Evolutionary conservation across 2,329 filamentous ascomycete genomes (phyloP).

Genomic region (Gnomoniopsis smithogilvyi): DNA sequence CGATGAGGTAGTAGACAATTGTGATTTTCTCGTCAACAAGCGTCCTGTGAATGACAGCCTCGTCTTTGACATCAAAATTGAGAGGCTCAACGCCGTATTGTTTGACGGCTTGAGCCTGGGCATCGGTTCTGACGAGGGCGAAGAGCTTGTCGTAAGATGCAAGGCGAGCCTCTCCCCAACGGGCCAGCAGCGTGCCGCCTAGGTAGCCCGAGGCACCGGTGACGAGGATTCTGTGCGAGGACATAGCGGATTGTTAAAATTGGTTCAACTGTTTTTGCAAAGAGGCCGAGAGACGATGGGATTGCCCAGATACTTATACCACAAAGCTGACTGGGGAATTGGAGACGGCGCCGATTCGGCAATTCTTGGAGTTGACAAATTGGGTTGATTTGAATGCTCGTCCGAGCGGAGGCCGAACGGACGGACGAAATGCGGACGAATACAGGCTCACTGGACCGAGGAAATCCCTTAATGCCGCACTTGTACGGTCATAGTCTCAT

Average conservation of each 20-base stretch:
- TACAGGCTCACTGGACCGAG: no score
- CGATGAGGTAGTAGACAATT: conserved; percentile 46
- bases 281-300: no score
- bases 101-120: conserved; percentile 42
- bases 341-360: not conserved
- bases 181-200: conserved; percentile 45
- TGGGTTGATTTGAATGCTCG: conserved; percentile 8
- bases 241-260: not conserved
- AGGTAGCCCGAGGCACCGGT: conserved; percentile 53
- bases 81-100: conserved; percentile 41
- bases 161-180: conserved; percentile 32
- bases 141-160: conserved; percentile 40
- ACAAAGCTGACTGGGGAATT: not conserved
- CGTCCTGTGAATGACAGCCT: conserved; percentile 29
- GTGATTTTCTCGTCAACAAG: conserved; percentile 42
- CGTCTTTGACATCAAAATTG: conserved; percentile 34
- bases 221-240: conserved; percentile 35
- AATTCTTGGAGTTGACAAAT: not conserved
- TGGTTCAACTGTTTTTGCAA: no score
- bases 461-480: no score
- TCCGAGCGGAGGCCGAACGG: conserved; percentile 9
- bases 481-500: no score
- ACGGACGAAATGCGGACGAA: not conserved
- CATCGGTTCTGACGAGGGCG: conserved; percentile 42
- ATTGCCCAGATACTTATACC: not conserved